Percentiles rank a stretch among this genome's conserved stretches.
phyloP scores from a whole-genome alignment of 2,329 filamentous ascomycete species.

The Calonectria fujianensis region DNA sequence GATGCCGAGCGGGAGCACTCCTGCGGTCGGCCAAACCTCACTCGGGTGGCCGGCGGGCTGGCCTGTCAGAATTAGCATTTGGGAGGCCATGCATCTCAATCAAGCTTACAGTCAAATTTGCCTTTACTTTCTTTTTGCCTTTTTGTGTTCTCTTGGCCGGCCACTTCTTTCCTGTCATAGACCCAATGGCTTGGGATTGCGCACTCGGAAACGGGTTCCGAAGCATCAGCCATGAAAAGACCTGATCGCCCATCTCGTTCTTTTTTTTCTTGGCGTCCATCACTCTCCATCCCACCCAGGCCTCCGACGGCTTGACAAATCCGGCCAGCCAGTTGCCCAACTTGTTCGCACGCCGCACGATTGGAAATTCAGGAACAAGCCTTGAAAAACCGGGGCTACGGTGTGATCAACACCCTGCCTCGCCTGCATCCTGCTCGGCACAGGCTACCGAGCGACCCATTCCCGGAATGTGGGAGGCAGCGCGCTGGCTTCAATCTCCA shows the following conservation, averaged over 20 bases:
- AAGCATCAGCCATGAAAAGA: not conserved
- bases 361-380: constrained; percentile 17
- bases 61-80: not conserved
- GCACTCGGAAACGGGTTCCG: not conserved
- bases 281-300: not conserved
- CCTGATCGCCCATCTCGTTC: not conserved
- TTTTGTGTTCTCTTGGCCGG: not conserved
- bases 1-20: not conserved
- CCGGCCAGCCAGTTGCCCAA: not conserved
- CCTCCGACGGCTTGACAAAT: not conserved
- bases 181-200: not conserved
- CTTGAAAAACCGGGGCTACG: constrained; percentile 10
- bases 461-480: constrained; percentile 6
- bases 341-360: not conserved
- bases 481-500: constrained; percentile 9
- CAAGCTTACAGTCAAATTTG: not conserved
- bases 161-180: not conserved
- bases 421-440: constrained; percentile 19
- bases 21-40: not conserved
- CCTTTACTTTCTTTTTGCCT: not conserved
- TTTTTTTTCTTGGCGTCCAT: not conserved
- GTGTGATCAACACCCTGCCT: constrained; percentile 2
- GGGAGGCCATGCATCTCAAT: not conserved
- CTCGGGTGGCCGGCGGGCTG: too few species aligned
- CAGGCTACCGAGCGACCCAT: constrained; percentile 1